A percentile compares a stretch with the other conserved stretches of the same genome.
Conservation (phyloP, 495 filamentous ascomycete species). For the Talaromyces stipitatus region DNA sequence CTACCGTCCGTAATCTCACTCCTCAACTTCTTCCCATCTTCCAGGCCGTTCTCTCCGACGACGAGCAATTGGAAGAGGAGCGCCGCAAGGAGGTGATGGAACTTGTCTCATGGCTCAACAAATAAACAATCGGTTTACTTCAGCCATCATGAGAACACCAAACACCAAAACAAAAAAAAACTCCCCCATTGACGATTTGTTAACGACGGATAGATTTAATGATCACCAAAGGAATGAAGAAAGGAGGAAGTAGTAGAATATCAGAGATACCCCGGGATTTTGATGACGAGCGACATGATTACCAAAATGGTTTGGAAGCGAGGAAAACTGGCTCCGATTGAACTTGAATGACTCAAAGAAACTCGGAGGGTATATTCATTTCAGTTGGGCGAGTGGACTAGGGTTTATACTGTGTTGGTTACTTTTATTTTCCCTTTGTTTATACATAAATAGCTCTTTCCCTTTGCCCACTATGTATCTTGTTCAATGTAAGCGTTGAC, state of each 20-base stretch:
- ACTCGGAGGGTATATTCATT: slow-evolving; percentile 1
- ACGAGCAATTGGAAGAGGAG: slow-evolving; percentile 78
- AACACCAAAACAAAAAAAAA: not conserved
- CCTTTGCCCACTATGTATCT: not conserved
- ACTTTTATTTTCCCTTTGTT: not conserved
- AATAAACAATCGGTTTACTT: slow-evolving; percentile 10
- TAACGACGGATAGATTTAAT: slow-evolving; percentile 5
- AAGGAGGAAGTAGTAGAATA: not conserved
- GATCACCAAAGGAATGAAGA: not conserved
- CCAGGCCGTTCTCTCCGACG: slow-evolving; percentile 68
- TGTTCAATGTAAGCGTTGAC: not conserved
- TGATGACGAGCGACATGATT: slow-evolving; percentile 6
- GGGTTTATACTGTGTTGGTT: not conserved
- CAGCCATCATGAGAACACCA: not conserved
- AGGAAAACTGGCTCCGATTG: not conserved
- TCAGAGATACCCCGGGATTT: slow-evolving; percentile 5
- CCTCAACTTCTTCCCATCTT: slow-evolving; percentile 72
- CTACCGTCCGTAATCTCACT: slow-evolving; percentile 67
- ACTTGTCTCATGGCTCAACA: slow-evolving; percentile 64
- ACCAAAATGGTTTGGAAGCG: not conserved
- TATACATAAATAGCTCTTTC: not conserved
- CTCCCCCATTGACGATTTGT: not conserved
- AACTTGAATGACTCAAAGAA: not conserved
- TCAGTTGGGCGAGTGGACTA: not conserved
- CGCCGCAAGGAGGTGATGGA: slow-evolving; percentile 62